phyloP scores from a whole-genome alignment of 495 filamentous ascomycete species.

The Platismatia glauca region DNA sequence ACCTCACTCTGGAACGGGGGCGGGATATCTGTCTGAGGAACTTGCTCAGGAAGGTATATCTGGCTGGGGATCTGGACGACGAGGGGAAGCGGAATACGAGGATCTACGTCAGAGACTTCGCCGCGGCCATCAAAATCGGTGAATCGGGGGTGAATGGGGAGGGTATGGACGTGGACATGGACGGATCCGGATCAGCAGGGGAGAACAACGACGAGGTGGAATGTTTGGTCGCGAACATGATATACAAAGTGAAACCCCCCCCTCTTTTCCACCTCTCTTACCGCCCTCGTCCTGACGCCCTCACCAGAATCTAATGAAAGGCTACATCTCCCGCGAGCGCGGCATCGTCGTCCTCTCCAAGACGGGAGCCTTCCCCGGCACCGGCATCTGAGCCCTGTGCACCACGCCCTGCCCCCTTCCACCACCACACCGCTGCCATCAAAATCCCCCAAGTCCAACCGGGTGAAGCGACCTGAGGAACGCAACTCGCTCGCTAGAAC shows the following conservation, averaged over 20 bases:
- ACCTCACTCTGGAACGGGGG: slow-evolving; percentile 83
- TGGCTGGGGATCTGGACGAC: slow-evolving; percentile 71
- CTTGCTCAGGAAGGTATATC: slow-evolving; percentile 79
- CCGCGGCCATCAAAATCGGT: slow-evolving; percentile 49
- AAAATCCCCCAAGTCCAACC: not conserved
- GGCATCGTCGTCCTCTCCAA: slow-evolving; percentile 88
- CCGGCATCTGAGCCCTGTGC: slow-evolving; percentile 56
- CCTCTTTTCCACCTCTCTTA: slow-evolving; percentile 2
- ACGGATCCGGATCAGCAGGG: slow-evolving; percentile 43
- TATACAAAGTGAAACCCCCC: slow-evolving; percentile 72
- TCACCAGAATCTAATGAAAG: slow-evolving; percentile 81
- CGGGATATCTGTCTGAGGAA: slow-evolving; percentile 87
- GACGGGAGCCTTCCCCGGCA: slow-evolving; percentile 88
- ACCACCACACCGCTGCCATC: not conserved
- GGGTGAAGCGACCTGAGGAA: too few species aligned
- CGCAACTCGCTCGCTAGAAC: not conserved
- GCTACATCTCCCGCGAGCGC: slow-evolving; percentile 86
- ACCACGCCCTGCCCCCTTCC: slow-evolving; percentile 3
- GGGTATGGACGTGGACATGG: slow-evolving; percentile 53
- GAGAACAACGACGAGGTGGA: slow-evolving; percentile 91
- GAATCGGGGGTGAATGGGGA: slow-evolving; percentile 50
- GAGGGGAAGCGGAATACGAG: slow-evolving; percentile 64
- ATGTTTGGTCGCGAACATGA: slow-evolving; percentile 86
- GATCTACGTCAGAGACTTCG: slow-evolving; percentile 73
- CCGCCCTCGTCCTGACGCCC: slow-evolving; percentile 1